Evolutionary conservation across 1,284 basidiomycete genomes (phyloP), one percentile per base, ranked within the genome.

Genomic region (Trichosporon sp.): DNA sequence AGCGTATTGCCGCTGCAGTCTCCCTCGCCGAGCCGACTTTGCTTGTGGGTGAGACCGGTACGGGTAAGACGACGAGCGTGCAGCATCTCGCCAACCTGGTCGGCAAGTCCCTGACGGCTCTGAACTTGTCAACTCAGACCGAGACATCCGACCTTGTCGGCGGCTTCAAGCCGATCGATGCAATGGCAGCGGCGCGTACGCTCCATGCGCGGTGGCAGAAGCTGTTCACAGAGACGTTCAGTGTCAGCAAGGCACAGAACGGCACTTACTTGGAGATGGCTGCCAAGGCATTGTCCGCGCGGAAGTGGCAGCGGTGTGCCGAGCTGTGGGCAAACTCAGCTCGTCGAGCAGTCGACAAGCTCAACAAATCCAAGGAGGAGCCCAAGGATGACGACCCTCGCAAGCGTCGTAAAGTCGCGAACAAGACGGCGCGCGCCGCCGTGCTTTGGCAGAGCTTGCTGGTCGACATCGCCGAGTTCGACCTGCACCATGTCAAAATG

Each of bases 31-130:
- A 99, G 76, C 94, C 96, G 0, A 83, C 95, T 1, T 85, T 99
- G 2, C 85, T 99, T 21, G 95, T 95, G 0, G 96, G 96, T 61
- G 96, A 99, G 82, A 99, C 96, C 0, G 96, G 96, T 46, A 99
- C 96, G 0, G 96, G 96, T 36, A 99, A 99, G 81, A 99, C 96
- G 2, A 96, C 94, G 52, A 86, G 89, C 2, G 87, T 99, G 19
- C 92, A 94, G 23, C 88, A 96, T 71, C 85, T 99, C 23, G 91
- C 96, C 19, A 84, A 87, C 4, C 80, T 91, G n/a, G 84, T 96
- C 31, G 86, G 86, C 16, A 86, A 87, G 36, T 87, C 89, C 0
- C 84, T 99, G 46, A 85, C 92, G 46, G 92, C 92, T 0, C 85
- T 99, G 68, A 99, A 99, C 75, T 79, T 99, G 73, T 96, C 93